Evolutionary conservation across 306 rosid species (phyloP), one percentile per base, ranked within the genome.

Genomic region (Vigna mungo): DNA sequence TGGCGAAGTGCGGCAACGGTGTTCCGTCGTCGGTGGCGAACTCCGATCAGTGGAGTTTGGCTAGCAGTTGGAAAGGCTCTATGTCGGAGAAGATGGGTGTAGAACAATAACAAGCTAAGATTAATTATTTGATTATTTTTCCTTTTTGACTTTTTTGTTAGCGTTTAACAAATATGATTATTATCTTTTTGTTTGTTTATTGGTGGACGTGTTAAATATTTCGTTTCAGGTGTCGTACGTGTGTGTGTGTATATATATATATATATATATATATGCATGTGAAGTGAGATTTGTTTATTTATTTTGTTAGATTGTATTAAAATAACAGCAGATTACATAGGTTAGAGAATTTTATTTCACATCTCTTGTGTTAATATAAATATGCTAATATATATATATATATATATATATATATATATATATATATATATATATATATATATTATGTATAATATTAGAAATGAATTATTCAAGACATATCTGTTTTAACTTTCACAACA

Each of bases 1-100:
- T 91, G 41, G 96, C 98, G 1, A 93, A 90, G 89, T 93, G 98
- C 34, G 81, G 92, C 15, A 83, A 80, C 18, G 85, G 82, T 23
- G 71, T 52, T 36, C 74, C 93, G n/a, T 66, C 71, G 36, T 83
- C 91, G 39, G 85, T 73, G 51, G 64, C 80, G 0, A 81, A 72
- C 69, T 90, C 90, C 3, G 96, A 89, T 15, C 90, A 90, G 34
- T 86, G 81, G 86, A 93, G 92, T 78, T 77, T 90, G 7, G 79
- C 90, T 32, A 69, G 87, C 58, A 89, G 92, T 67, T 81, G 85
- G 88, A 88, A 85, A 69, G 87, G 87, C 30, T 72, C 71, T 6
- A 20, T 66, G 70, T 48, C 68, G 1, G 72, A 80, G 14, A 70
- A 70, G 51, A 41, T 34, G 55, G 80, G 51, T 46, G 13, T 65